Conservation (phyloP, 352 stramenopile genomes). For the Phytophthora boehmeriae region DNA sequence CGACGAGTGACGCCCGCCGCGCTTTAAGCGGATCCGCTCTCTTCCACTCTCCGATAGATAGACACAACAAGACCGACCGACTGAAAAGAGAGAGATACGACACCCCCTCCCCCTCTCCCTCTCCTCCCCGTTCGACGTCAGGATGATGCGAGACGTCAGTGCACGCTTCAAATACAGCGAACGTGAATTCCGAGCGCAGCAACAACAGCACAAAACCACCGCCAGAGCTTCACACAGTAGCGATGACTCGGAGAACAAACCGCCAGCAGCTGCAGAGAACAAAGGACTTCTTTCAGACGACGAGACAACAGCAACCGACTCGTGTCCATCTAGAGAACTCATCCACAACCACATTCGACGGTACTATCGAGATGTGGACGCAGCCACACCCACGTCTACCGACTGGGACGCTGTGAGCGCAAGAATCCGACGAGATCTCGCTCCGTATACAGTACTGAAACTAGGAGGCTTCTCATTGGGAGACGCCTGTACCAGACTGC, state of each 20-base stretch:
- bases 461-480: constrained; percentile 82
- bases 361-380: constrained; percentile 60
- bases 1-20: constrained; percentile 36
- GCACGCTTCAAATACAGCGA: constrained; percentile 80
- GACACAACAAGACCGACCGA: too few relatives aligned
- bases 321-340: constrained; percentile 61
- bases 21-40: constrained; percentile 17
- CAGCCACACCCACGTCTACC: constrained; percentile 12
- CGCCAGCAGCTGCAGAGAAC: constrained; percentile 14
- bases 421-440: constrained; percentile 59
- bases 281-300: constrained; percentile 1
- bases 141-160: constrained; percentile 69
- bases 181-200: constrained; percentile 33
- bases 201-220: constrained; percentile 1
- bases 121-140: too few relatives aligned
- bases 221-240: constrained; percentile 2
- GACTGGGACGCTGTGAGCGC: constrained; percentile 47
- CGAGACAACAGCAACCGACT: constrained; percentile 12
- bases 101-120: too few relatives aligned
- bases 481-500: constrained; percentile 60
- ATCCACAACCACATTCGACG: constrained; percentile 62
- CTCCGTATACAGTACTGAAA: constrained; percentile 71
- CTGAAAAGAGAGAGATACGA: too few relatives aligned
- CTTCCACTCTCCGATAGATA: constrained; percentile 4
- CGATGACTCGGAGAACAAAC: constrained; percentile 39